phyloP scores from a whole-genome alignment of 495 filamentous ascomycete genomes.

The Saxophila tyrrhenica region DNA sequence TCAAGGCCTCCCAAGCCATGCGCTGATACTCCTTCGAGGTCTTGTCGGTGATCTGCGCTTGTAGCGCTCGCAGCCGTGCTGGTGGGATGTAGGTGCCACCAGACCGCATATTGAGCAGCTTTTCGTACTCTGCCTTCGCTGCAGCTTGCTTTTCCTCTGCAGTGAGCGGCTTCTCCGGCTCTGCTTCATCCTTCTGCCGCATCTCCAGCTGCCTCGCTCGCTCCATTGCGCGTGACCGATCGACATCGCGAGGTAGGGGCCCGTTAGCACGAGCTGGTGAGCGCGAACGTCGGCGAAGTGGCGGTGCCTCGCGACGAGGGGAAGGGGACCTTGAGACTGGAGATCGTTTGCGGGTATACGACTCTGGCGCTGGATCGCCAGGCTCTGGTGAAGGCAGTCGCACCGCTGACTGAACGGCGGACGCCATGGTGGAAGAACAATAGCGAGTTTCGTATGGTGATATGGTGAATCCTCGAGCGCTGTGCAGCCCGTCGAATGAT shows the following conservation, averaged over 20 bases:
- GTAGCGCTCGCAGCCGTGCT: constrained; percentile 76
- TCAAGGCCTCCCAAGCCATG: constrained; percentile 97
- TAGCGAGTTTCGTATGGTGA: too few species aligned
- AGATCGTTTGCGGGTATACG: constrained; percentile 44
- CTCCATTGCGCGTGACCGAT: constrained; percentile 46
- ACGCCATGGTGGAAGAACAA: constrained; percentile 3
- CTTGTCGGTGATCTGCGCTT: constrained; percentile 95
- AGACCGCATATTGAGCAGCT: constrained; percentile 76
- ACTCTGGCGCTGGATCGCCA: constrained; percentile 26
- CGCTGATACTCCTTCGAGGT: constrained; percentile 93
- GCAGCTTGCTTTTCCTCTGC: constrained; percentile 73
- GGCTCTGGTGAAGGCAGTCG: constrained; percentile 57
- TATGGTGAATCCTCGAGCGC: too few species aligned
- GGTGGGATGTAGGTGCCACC: constrained; percentile 95
- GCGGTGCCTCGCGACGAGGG: constrained; percentile 30
- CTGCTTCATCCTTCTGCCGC: constrained; percentile 44
- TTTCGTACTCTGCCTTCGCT: constrained; percentile 85
- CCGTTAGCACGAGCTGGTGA: constrained; percentile 22
- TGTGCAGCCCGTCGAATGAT: too few species aligned
- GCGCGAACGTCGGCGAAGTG: constrained; percentile 36
- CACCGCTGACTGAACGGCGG: constrained; percentile 50
- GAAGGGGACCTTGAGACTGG: constrained; percentile 54
- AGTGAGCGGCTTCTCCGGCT: constrained; percentile 50
- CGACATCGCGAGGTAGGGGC: constrained; percentile 37
- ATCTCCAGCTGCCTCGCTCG: constrained; percentile 52